A percentile compares a stretch with the other conserved stretches of the same genome.
Evolutionary conservation across 2,329 filamentous ascomycete species (phyloP).

Genomic region (Aspergillus brunneoviolaceus): DNA sequence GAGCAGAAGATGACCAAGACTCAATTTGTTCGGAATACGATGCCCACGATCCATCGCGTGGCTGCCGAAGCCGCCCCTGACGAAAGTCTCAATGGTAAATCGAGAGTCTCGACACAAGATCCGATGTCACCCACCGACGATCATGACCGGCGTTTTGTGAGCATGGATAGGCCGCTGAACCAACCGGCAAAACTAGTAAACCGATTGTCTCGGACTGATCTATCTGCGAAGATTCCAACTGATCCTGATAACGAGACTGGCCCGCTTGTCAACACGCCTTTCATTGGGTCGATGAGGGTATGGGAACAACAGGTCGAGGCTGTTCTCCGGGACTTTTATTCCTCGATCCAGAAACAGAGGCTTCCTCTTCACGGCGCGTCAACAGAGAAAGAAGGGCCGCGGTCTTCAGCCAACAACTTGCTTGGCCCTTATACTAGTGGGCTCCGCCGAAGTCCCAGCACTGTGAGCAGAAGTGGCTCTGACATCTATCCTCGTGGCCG

Average conservation of each 20-base stretch:
- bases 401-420: conserved; percentile 56
- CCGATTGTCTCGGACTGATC: conserved; percentile 26
- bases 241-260: conserved; percentile 47
- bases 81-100: conserved; percentile 56
- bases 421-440: conserved; percentile 67
- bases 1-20: conserved; percentile 93
- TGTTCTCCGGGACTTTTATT: conserved; percentile 90
- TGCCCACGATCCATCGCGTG: conserved; percentile 80
- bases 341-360: conserved; percentile 81
- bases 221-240: conserved; percentile 29
- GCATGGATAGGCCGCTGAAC: conserved; percentile 20
- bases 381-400: conserved; percentile 40
- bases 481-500: conserved; percentile 72
- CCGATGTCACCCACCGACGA: conserved; percentile 18
- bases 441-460: conserved; percentile 83
- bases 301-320: conserved; percentile 89
- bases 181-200: conserved; percentile 26
- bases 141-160: conserved; percentile 18
- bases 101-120: conserved; percentile 45
- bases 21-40: conserved; percentile 95
- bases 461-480: conserved; percentile 88
- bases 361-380: conserved; percentile 79
- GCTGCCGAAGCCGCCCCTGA: conserved; percentile 70
- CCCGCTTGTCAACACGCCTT: conserved; percentile 73
- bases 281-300: conserved; percentile 69